Conservation (phyloP, 306 rosid genomes). For the Rosa multiflora region DNA sequence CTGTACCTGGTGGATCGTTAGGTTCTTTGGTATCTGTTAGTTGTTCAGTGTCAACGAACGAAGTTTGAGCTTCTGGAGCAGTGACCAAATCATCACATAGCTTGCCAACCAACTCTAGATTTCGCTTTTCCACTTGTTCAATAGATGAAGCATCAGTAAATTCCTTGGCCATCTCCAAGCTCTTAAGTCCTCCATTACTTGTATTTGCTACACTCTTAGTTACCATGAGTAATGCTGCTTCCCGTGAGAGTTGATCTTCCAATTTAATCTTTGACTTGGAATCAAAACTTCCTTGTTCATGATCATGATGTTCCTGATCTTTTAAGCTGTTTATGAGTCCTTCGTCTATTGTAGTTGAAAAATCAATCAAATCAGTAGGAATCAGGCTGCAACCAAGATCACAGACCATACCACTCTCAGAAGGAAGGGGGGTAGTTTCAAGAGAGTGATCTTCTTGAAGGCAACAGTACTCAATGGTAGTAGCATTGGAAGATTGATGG, state of each 20-base stretch:
- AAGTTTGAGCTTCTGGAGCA: conserved; percentile 28
- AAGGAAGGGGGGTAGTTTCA: conserved; percentile 38
- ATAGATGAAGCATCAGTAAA: conserved; percentile 23
- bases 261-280: conserved; percentile 22
- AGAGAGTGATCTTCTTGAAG: conserved; percentile 47
- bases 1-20: conserved; percentile 46
- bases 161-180: conserved; percentile 20
- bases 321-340: conserved; percentile 18
- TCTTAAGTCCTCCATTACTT: conserved; percentile 28
- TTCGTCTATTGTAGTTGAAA: conserved; percentile 36
- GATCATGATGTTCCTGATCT: conserved; percentile 24
- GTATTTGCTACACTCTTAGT: conserved; percentile 27
- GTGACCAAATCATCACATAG: conserved; percentile 19
- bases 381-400: conserved; percentile 39
- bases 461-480: conserved; percentile 22
- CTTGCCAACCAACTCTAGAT: conserved; percentile 28
- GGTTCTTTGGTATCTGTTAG: conserved; percentile 28
- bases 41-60: conserved; percentile 28
- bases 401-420: conserved; percentile 13
- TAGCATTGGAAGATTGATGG: conserved; percentile 25
- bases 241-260: conserved; percentile 17
- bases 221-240: conserved; percentile 13
- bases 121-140: conserved; percentile 23
- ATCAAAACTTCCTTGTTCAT: conserved; percentile 14
- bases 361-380: conserved; percentile 58